Conservation (phyloP, 2,329 filamentous ascomycete genomes). For the Leptographium procerum region DNA sequence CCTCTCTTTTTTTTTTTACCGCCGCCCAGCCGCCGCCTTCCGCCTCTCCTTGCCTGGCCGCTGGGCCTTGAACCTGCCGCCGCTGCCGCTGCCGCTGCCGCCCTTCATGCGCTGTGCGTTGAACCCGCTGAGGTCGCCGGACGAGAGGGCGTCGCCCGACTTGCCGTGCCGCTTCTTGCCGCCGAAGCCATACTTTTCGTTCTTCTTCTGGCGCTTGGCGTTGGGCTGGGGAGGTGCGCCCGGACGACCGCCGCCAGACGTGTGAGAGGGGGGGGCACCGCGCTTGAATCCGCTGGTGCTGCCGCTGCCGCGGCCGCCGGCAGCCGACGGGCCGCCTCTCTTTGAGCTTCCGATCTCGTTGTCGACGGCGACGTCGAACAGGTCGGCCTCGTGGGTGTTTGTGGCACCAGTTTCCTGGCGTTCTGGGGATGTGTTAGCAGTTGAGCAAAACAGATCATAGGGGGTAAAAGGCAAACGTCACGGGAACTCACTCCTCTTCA, state of each 20-base stretch:
- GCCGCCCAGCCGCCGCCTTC: conserved; percentile 29
- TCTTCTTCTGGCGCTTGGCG: conserved; percentile 80
- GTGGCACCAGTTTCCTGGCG: conserved; percentile 60
- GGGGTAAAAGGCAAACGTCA: conserved; percentile 8
- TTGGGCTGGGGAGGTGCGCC: conserved; percentile 28
- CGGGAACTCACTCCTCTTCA: conserved; percentile 82
- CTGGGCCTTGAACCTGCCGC: conserved; percentile 11
- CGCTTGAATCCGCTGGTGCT: too few species aligned
- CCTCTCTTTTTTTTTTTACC: background rate
- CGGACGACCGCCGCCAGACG: conserved; percentile 15
- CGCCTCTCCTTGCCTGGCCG: conserved; percentile 35
- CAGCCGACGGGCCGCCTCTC: conserved; percentile 1
- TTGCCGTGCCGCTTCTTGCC: conserved; percentile 90
- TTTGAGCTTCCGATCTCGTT: conserved; percentile 40
- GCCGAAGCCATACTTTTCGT: conserved; percentile 88
- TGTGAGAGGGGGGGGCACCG: conserved; percentile 16
- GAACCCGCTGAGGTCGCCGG: conserved; percentile 70
- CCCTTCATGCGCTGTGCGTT: conserved; percentile 79
- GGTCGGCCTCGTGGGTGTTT: conserved; percentile 66
- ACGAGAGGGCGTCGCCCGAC: conserved; percentile 79
- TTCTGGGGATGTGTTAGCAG: conserved; percentile 42
- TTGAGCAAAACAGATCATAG: conserved; percentile 9
- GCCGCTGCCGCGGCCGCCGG: conserved; percentile 19
- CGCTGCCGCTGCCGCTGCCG: conserved; percentile 22
- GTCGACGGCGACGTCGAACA: conserved; percentile 87